Base-by-base conservation (phyloP, 257 asterid species). In the Linaria vulgaris region DNA sequence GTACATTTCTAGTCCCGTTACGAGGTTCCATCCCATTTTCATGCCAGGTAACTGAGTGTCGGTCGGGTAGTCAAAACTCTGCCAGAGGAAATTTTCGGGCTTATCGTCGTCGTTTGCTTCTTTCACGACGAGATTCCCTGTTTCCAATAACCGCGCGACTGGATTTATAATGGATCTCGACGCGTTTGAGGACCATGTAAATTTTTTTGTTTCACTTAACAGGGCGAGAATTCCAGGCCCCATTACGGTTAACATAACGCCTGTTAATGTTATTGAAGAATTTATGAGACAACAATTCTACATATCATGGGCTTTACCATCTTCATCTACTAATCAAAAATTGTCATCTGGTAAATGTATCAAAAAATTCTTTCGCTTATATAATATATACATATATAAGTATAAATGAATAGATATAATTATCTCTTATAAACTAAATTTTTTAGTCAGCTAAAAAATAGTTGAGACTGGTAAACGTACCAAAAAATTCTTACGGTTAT, bases 21-120 rank as follows among this genome's bases (percentile, higher is more conserved):
- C 62, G 14, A 56, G 11, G 62, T 56, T 56, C 62, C 47, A n/a
- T 12, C 62, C 62, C 15, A 56, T 6, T 19, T 39, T 56, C 62
- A 56, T 56, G 9, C 47, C 30, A 0, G 17, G 41, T 14, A 54
- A 9, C 3, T 56, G 34, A 8, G 62, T 56, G 6, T 56, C 62
- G 0, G 25, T 9, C 37, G 62, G 47, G 19, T 56, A 15, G 34
- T 13, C 8, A 16, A 54, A 54, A 34, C 62, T 56, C 27, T 56
- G 62, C 47, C 62, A 56, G 10, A 14, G 23, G 4, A 16, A 56
- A 17, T 56, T 16, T 9, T 56, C 62, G 2, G 8, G 12, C 14
- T 16, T 56, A n/a, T n/a, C n/a, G 13, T 56, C 17, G 7, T 34
- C 62, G 5, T 16, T 31, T 2, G 25, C 62, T 8, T 56, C 62